Conservation (phyloP, 2,329 filamentous ascomycete genomes). For the Fusarium nygamai region DNA sequence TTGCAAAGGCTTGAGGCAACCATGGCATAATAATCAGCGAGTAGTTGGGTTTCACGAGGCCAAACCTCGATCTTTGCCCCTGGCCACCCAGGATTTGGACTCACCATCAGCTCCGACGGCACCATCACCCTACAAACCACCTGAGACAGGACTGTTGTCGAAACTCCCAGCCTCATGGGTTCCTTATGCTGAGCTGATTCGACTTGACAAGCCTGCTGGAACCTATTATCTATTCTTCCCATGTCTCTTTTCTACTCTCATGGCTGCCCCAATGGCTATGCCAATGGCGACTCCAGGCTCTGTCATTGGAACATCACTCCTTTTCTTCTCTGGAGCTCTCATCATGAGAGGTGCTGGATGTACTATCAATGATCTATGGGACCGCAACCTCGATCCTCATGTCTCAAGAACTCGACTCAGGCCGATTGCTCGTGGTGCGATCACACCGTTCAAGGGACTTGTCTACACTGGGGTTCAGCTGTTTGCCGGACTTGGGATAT, state of each 20-base stretch:
- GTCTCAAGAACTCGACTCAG: slow-evolving; percentile 80
- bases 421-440: slow-evolving; percentile 81
- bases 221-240: slow-evolving; percentile 89
- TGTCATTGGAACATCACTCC: slow-evolving; percentile 70
- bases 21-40: slow-evolving; percentile 27
- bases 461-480: slow-evolving; percentile 80
- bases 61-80: slow-evolving; percentile 26
- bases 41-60: slow-evolving; percentile 40
- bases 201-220: slow-evolving; percentile 82
- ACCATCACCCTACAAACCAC: slow-evolving; percentile 67
- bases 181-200: slow-evolving; percentile 84
- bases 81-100: slow-evolving; percentile 18
- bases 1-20: slow-evolving; percentile 4
- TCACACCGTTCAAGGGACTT: slow-evolving; percentile 76
- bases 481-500: slow-evolving; percentile 75
- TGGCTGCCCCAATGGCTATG: slow-evolving; percentile 75
- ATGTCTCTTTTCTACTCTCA: slow-evolving; percentile 83
- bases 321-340: slow-evolving; percentile 81
- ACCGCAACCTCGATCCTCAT: slow-evolving; percentile 84
- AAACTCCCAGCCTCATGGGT: slow-evolving; percentile 74
- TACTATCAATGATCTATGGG: slow-evolving; percentile 91
- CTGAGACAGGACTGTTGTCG: slow-evolving; percentile 76
- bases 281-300: slow-evolving; percentile 69
- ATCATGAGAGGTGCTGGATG: slow-evolving; percentile 91
- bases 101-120: slow-evolving; percentile 12